phyloP scores from a whole-genome alignment of 768 basidiomycete species.

The Suillus weaverae region DNA sequence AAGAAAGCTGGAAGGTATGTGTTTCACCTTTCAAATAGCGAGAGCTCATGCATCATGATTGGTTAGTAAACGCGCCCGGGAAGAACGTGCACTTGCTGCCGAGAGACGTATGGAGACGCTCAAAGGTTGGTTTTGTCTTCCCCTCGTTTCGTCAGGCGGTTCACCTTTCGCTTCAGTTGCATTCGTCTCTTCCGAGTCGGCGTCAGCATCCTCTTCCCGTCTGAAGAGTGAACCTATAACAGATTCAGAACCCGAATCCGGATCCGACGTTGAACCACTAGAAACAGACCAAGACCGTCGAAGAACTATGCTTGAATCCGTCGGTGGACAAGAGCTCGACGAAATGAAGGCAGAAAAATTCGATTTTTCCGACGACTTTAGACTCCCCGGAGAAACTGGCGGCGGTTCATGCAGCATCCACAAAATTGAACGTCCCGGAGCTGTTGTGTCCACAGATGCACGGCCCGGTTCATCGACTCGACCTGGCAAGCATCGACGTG shows the following conservation, averaged over 20 bases:
- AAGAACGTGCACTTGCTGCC: slow-evolving; percentile 75
- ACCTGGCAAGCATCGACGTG: slow-evolving; percentile 22
- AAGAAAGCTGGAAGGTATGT: slow-evolving; percentile 68
- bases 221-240: slow-evolving; percentile 14
- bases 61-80: slow-evolving; percentile 72
- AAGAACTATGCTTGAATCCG: slow-evolving; percentile 48
- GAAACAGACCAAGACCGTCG: slow-evolving; percentile 53
- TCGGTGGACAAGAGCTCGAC: slow-evolving; percentile 43
- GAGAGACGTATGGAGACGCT: slow-evolving; percentile 58
- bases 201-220: slow-evolving; percentile 10
- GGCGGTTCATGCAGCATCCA: slow-evolving; percentile 7
- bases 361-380: slow-evolving; percentile 53
- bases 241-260: slow-evolving; percentile 31
- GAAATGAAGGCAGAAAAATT: slow-evolving; percentile 43
- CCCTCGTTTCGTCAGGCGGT: slow-evolving; percentile 8
- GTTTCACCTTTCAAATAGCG: not conserved
- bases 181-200: not conserved
- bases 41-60: slow-evolving; percentile 1
- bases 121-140: slow-evolving; percentile 34
- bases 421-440: not conserved
- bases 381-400: slow-evolving; percentile 30
- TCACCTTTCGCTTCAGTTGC: not conserved
- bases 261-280: slow-evolving; percentile 42
- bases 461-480: slow-evolving; percentile 6
- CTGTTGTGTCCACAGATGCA: not conserved